Evolutionary conservation across 2,329 filamentous ascomycete species (phyloP), one percentile per base, ranked within the genome.

Genomic region (Alternaria postmessia): DNA sequence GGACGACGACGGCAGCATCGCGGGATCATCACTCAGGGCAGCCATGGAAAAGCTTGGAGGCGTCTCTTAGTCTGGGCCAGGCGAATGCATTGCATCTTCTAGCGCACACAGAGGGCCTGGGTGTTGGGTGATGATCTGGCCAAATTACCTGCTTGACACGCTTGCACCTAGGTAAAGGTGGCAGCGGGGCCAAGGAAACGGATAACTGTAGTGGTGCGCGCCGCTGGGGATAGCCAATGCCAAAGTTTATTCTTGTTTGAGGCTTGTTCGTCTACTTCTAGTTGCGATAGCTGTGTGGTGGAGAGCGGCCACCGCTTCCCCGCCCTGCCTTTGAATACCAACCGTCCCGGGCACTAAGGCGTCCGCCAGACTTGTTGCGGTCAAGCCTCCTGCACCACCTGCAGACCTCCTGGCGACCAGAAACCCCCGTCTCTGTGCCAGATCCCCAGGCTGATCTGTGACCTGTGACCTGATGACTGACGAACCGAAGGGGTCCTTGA

Each of bases 371-470:
- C 65, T 51, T 30, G 51, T 57, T 61, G 22, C 16, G 51, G 59
- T 22, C 53, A 60, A 51, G 61, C 39, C 49, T 49, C 44, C 64
- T 65, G 67, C 65, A 54, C 54, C 41, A 59, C 44, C 48, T 60
- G 65, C 63, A 66, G 58, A 62, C 55, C 65, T 66, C 66, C 67
- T 64, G 68, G 66, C 63, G 62, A 64, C 60, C 63, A 67, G 61
- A 66, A 57, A 64, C 57, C 65, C 60, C 62, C 52, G 65, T 62
- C 48, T 57, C 47, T 49, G 54, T 59, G 60, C 59, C 56, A 64
- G 62, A 64, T 65, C 65, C 39, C 41, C 53, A 56, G 55, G 54
- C 48, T 54, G 57, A 59, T 59, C 62, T 65, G 65, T 66, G 62
- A 60, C 65, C 62, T 61, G 63, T 64, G 60, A 63, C 62, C 63